Base-by-base conservation (phyloP, 257 asterid genomes). In the Anisodus acutangulus region DNA sequence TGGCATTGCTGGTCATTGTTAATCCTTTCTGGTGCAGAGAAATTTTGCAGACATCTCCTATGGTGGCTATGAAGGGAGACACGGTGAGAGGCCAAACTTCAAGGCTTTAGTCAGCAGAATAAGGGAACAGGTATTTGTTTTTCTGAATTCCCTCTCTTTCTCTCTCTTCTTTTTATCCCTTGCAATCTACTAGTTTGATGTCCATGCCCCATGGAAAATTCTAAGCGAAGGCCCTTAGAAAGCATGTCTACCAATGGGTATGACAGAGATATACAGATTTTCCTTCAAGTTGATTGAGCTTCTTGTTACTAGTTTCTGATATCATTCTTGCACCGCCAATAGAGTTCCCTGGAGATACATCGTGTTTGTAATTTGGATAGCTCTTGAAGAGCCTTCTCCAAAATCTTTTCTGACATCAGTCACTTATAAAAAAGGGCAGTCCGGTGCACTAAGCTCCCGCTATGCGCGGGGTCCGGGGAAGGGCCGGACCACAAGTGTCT, bases 91-190 rank as follows among this genome's bases (percentile, higher is more conserved):
- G 86, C 90, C 92, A 78, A 89, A 92, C 83, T 69, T 93, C 16
- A 91, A 88, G 89, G 79, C 86, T 53, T 64, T 92, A 83, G 90
- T 91, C 86, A 82, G 95, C 74, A 88, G 84, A 90, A 91, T 93
- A 87, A 89, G 98, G 89, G 93, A 92, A 87, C 89, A 90, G 90
- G 97, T 93, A 86, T 37, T 83, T 64, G n/a, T 66, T 64, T 13
- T 63, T 16, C 58, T 49, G 43, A 41, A 55, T 43, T 37, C 3
- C 31, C 72, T 69, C 80, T 53, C 59, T 80, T 10, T 45, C 51
- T 69, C 71, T 54, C 47, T 71, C 83, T 82, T 78, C 57, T 17
- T 69, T 63, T 76, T 53, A 12, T 31, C 43, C 63, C 58, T 71
- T 43, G 37, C 37, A 43, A 16, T 45, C 37, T 43, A 37, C 55